phyloP scores from a whole-genome alignment of 2,329 filamentous ascomycete species.

The Fusarium cicatricum region DNA sequence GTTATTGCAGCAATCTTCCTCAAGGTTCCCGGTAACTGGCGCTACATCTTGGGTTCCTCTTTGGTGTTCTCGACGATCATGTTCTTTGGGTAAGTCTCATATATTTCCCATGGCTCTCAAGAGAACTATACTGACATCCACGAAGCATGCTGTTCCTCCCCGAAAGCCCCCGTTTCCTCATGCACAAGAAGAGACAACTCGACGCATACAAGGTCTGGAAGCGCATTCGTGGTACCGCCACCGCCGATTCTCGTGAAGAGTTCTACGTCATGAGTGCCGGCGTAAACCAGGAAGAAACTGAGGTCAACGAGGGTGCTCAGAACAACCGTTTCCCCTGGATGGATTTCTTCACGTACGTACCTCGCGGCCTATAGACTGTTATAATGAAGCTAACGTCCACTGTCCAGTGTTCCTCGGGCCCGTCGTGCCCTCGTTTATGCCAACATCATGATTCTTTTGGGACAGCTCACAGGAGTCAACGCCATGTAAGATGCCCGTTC shows the following conservation, averaged over 20 bases:
- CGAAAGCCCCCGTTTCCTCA: slow-evolving; percentile 72
- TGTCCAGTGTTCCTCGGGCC: slow-evolving; percentile 63
- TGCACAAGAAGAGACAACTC: slow-evolving; percentile 66
- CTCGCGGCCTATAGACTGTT: not conserved
- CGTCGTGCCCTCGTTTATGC: slow-evolving; percentile 72
- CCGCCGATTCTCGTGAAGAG: slow-evolving; percentile 68
- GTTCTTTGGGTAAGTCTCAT: slow-evolving; percentile 44
- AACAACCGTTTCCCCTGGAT: slow-evolving; percentile 72
- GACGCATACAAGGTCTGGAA: slow-evolving; percentile 72
- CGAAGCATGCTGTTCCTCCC: slow-evolving; percentile 77
- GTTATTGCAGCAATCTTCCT: slow-evolving; percentile 78
- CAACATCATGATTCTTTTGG: slow-evolving; percentile 74
- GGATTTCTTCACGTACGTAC: slow-evolving; percentile 70
- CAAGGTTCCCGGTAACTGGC: slow-evolving; percentile 74
- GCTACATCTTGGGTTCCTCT: slow-evolving; percentile 77
- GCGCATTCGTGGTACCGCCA: slow-evolving; percentile 69
- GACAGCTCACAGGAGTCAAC: slow-evolving; percentile 76
- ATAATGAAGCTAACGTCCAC: not conserved
- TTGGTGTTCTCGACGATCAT: slow-evolving; percentile 68
- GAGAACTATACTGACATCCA: slow-evolving; percentile 15
- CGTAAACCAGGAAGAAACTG: slow-evolving; percentile 64
- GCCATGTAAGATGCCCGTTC: slow-evolving; percentile 54
- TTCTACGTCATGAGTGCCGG: slow-evolving; percentile 77
- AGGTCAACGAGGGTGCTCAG: slow-evolving; percentile 58
- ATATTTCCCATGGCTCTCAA: slow-evolving; percentile 47